Conservation (phyloP, 1,284 basidiomycete genomes). For the Puccinia brachypodii region DNA sequence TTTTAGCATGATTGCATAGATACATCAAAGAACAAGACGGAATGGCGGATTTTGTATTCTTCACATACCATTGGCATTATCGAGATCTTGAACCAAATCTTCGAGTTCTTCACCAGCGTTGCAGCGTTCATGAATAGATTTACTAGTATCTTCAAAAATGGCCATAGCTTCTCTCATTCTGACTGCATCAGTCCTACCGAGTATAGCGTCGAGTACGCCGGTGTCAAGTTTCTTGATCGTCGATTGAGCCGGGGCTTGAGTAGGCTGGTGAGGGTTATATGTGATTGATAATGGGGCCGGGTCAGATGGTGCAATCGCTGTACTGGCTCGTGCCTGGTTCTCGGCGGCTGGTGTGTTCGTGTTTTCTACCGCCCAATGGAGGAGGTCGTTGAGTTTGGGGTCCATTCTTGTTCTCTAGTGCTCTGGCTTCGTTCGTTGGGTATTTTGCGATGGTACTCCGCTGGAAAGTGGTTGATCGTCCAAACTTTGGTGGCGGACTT, state of each 20-base stretch:
- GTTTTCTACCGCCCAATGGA: constrained; percentile 45
- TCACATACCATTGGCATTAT: constrained; percentile 40
- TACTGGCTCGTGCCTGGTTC: neutral
- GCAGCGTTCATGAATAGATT: constrained; percentile 20
- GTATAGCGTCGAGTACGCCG: constrained; percentile 30
- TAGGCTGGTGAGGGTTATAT: neutral
- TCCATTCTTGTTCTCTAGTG: too few species aligned
- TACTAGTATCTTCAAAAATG: constrained; percentile 13
- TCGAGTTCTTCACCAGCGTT: constrained; percentile 34
- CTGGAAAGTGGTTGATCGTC: too few species aligned
- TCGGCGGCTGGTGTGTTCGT: neutral
- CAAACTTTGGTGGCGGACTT: too few species aligned
- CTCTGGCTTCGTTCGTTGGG: too few species aligned
- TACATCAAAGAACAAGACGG: neutral
- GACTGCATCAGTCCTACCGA: constrained; percentile 38
- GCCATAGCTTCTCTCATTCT: constrained; percentile 32
- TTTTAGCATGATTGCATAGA: neutral
- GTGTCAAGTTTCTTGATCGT: constrained; percentile 26
- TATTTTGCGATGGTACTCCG: too few species aligned
- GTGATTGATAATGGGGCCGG: constrained; percentile 5
- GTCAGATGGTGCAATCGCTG: constrained; percentile 14
- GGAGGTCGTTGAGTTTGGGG: constrained; percentile 35
- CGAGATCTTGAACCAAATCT: constrained; percentile 42
- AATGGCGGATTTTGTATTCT: neutral
- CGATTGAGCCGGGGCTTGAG: neutral